Evolutionary conservation across 495 filamentous ascomycete species (phyloP).

Genomic region (Penicillium subrubescens): DNA sequence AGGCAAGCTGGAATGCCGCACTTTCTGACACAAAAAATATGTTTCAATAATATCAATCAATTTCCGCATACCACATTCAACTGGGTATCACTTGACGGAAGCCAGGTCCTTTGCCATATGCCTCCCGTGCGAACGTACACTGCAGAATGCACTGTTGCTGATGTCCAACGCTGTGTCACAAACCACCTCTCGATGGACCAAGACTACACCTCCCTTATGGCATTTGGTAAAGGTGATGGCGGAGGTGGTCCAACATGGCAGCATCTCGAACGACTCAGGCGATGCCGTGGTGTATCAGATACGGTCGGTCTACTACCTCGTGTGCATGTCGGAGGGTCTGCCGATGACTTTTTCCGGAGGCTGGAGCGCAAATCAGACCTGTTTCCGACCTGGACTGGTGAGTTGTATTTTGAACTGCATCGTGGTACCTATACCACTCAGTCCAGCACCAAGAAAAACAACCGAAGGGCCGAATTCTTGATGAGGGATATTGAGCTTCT

Average conservation of each 20-base stretch:
- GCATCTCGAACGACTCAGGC: slow-evolving; percentile 89
- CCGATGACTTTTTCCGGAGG: slow-evolving; percentile 89
- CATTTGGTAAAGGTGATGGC: slow-evolving; percentile 95
- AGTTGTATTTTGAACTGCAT: slow-evolving; percentile 96
- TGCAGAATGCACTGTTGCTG: slow-evolving; percentile 89
- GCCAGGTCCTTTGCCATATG: slow-evolving; percentile 97
- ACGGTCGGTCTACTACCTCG: slow-evolving; percentile 79
- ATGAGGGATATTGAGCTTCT: slow-evolving; percentile 85
- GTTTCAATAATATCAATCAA: slow-evolving; percentile 98
- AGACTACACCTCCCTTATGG: slow-evolving; percentile 82
- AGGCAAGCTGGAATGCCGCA: slow-evolving; percentile 89
- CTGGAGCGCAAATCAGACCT: slow-evolving; percentile 72
- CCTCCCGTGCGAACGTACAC: slow-evolving; percentile 92
- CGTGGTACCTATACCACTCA: slow-evolving; percentile 97
- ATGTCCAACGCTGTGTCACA: slow-evolving; percentile 84
- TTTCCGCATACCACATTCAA: slow-evolving; percentile 99
- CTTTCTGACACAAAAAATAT: slow-evolving; percentile 96
- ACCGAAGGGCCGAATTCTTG: slow-evolving; percentile 80
- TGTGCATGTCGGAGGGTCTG: slow-evolving; percentile 84
- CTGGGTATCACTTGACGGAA: slow-evolving; percentile 93
- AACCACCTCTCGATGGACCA: slow-evolving; percentile 95
- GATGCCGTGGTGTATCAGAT: slow-evolving; percentile 90
- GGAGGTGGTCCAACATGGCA: slow-evolving; percentile 92
- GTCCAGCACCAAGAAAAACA: slow-evolving; percentile 93
- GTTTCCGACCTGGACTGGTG: slow-evolving; percentile 94